These are phyloP conservation scores for Fusarium buxicola DNA, from an alignment of 2,329 filamentous ascomycete genomes.

Conservation along the genomic window DNA sequence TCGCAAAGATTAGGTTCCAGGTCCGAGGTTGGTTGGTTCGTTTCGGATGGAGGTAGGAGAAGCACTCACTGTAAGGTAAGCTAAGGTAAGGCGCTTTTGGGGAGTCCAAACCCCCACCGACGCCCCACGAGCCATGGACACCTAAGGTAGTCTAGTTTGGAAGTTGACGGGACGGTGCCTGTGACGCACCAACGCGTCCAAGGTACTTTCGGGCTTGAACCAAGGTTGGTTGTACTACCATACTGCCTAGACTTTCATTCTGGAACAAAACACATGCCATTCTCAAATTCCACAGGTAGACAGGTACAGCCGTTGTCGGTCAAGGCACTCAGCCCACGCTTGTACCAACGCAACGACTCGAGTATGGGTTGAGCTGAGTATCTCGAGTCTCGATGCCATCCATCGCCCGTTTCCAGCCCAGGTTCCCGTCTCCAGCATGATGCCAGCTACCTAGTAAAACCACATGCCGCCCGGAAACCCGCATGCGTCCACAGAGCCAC, in stretches of 20 bases:
- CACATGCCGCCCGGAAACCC: background rate
- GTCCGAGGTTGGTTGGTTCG: conserved; percentile 26
- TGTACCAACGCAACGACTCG: no score
- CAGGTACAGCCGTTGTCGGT: no score
- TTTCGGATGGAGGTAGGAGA: conserved; percentile 34
- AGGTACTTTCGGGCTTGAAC: background rate
- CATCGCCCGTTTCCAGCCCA: background rate
- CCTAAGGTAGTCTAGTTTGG: conserved; percentile 5
- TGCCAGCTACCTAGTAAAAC: background rate
- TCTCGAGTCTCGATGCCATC: background rate
- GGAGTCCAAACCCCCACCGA: conserved; percentile 26
- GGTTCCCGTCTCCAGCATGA: background rate
- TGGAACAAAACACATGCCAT: no score
- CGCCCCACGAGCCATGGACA: conserved; percentile 31
- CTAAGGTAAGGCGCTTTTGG: conserved; percentile 27
- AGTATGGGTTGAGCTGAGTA: no score
- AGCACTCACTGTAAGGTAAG: conserved; percentile 33
- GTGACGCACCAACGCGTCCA: conserved; percentile 30
- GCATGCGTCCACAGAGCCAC: conserved; percentile 1
- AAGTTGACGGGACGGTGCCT: conserved; percentile 17
- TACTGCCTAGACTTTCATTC: no score
- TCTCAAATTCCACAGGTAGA: no score
- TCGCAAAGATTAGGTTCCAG: conserved; percentile 33
- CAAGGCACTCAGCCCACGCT: no score
- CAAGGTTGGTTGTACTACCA: no score